Conservation (phyloP, 768 basidiomycete species). For the Crassisporium funariophilum region DNA sequence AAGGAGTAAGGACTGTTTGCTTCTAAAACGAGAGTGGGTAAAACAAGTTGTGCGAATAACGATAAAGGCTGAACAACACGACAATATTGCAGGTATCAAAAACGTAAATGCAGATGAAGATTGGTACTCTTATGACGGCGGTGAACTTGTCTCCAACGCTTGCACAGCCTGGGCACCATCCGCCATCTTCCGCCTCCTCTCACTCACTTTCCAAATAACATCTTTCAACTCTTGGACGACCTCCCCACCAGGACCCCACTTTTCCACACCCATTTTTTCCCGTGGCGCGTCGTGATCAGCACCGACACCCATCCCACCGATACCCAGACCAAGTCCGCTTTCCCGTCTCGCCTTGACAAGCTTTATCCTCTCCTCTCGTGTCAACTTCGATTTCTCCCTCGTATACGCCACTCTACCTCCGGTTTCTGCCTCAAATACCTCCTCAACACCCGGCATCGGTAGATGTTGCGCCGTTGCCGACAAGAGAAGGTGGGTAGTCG, state of each 20-base stretch:
- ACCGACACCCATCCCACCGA: slow-evolving; percentile 17
- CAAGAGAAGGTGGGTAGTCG: slow-evolving; percentile 54
- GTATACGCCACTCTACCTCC: slow-evolving; percentile 40
- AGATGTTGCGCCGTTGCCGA: slow-evolving; percentile 54
- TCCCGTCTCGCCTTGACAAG: slow-evolving; percentile 57
- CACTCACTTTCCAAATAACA: slow-evolving; percentile 85
- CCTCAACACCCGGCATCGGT: slow-evolving; percentile 70
- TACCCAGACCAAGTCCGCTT: slow-evolving; percentile 33
- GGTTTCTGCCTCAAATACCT: slow-evolving; percentile 80
- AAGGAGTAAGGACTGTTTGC: no score
- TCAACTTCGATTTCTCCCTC: slow-evolving; percentile 65
- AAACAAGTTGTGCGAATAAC: no score
- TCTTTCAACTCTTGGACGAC: slow-evolving; percentile 85
- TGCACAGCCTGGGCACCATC: slow-evolving; percentile 7
- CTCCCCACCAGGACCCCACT: slow-evolving; percentile 75
- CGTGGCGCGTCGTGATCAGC: slow-evolving; percentile 14
- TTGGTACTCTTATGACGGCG: not conserved
- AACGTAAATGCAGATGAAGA: no score
- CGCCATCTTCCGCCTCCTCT: slow-evolving; percentile 59
- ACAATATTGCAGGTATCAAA: no score
- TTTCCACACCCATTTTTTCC: slow-evolving; percentile 34
- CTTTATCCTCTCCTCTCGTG: slow-evolving; percentile 75
- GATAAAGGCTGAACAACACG: no score
- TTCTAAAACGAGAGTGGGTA: no score
- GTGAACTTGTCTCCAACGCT: not conserved